Conservation (phyloP, 371 early-diverging fungal genomes). For the Apophysomyces ossiformis region DNA sequence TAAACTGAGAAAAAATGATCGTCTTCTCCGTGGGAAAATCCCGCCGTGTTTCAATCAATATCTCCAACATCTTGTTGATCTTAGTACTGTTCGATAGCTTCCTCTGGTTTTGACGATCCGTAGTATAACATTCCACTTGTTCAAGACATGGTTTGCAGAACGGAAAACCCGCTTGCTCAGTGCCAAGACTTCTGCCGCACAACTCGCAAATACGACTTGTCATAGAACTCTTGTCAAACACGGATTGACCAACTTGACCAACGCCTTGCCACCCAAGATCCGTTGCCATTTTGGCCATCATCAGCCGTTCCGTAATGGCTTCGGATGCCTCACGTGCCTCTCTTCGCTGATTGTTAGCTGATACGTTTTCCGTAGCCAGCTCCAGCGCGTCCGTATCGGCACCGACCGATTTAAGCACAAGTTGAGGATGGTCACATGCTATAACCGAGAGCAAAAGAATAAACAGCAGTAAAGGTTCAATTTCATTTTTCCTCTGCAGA, state of each 20-base stretch:
- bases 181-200: conserved; percentile 35
- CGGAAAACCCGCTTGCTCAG: not conserved
- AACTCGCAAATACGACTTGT: conserved; percentile 31
- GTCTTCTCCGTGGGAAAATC: conserved; percentile 61
- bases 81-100: conserved; percentile 47
- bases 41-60: conserved; percentile 40
- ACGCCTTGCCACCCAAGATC: conserved; percentile 36
- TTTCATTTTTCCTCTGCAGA: not conserved
- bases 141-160: conserved; percentile 21
- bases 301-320: conserved; percentile 22
- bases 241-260: conserved; percentile 23
- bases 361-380: conserved; percentile 20
- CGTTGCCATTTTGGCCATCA: conserved; percentile 35
- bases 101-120: not conserved
- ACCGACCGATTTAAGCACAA: conserved; percentile 72
- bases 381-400: conserved; percentile 43
- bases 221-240: conserved; percentile 20
- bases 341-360: conserved; percentile 7
- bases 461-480: conserved; percentile 7
- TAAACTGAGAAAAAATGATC: conserved; percentile 90
- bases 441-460: not conserved
- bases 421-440: conserved; percentile 78
- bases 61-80: conserved; percentile 51
- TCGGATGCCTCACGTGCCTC: conserved; percentile 19
- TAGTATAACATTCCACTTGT: conserved; percentile 18